phyloP scores from a whole-genome alignment of 2,329 filamentous ascomycete species.

The Fonsecaea pedrosoi region DNA sequence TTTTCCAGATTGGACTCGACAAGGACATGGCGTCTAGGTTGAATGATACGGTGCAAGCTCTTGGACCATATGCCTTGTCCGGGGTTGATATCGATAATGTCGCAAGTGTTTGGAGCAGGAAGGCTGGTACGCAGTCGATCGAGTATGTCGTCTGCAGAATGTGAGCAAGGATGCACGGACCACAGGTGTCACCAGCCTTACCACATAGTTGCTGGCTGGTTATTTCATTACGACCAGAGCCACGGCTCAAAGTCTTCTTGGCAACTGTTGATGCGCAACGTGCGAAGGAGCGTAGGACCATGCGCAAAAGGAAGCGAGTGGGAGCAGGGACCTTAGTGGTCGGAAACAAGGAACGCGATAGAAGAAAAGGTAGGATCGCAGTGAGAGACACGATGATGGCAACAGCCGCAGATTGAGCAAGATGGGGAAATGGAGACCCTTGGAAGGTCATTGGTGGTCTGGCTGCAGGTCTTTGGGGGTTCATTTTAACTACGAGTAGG shows the following conservation, averaged over 20 bases:
- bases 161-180: conserved; percentile 18
- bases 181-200: conserved; percentile 16
- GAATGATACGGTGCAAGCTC: conserved; percentile 74
- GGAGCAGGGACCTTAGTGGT: neutral
- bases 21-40: conserved; percentile 82
- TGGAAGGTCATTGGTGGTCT: neutral
- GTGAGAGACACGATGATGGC: neutral
- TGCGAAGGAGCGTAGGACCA: conserved; percentile 23
- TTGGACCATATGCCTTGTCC: conserved; percentile 79
- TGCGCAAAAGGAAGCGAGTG: conserved; percentile 21
- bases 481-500: no score
- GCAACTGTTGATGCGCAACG: conserved; percentile 28
- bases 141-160: conserved; percentile 68
- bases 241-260: conserved; percentile 11
- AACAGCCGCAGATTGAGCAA: neutral
- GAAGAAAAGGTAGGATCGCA: conserved; percentile 48
- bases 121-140: conserved; percentile 73
- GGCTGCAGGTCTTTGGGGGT: neutral
- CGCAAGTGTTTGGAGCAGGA: conserved; percentile 74
- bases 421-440: neutral
- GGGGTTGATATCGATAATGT: conserved; percentile 86
- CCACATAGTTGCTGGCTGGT: conserved; percentile 28
- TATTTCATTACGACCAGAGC: conserved; percentile 21
- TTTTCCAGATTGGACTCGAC: conserved; percentile 71
- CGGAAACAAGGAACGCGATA: neutral